Evolutionary conservation across 352 stramenopile genomes (phyloP).

Genomic region (Pythium guiyangense): DNA sequence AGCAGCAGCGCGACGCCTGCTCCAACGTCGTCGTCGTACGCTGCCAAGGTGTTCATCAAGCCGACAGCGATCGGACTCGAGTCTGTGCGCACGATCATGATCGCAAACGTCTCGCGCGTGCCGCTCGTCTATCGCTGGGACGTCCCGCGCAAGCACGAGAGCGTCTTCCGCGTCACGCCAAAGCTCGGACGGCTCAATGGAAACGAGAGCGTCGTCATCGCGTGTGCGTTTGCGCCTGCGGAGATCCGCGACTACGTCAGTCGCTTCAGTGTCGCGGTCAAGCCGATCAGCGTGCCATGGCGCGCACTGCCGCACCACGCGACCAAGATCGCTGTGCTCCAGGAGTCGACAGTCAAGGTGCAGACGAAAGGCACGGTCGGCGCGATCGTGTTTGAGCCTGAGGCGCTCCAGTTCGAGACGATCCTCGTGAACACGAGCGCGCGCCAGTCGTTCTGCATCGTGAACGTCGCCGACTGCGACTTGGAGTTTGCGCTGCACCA

Average conservation of each 20-base stretch:
- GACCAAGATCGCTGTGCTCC: slow-evolving; percentile 35
- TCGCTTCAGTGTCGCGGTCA: slow-evolving; percentile 59
- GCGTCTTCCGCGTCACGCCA: slow-evolving; percentile 62
- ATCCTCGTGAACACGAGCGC: slow-evolving; percentile 81
- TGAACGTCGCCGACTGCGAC: slow-evolving; percentile 81
- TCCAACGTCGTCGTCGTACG: slow-evolving; percentile 7
- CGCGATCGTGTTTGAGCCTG: slow-evolving; percentile 77
- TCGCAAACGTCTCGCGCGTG: slow-evolving; percentile 82
- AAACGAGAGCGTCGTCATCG: slow-evolving; percentile 60
- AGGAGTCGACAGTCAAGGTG: slow-evolving; percentile 57
- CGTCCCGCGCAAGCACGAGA: slow-evolving; percentile 48
- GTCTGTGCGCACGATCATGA: slow-evolving; percentile 40
- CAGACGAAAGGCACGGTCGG: slow-evolving; percentile 70
- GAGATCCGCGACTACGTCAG: slow-evolving; percentile 69
- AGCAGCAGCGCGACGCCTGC: slow-evolving; percentile 8
- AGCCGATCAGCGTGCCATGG: slow-evolving; percentile 62
- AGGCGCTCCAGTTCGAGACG: slow-evolving; percentile 63
- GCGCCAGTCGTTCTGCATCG: slow-evolving; percentile 58
- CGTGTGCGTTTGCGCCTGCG: slow-evolving; percentile 76
- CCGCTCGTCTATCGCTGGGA: slow-evolving; percentile 85
- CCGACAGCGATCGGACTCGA: slow-evolving; percentile 77
- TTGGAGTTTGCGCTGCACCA: slow-evolving; percentile 47
- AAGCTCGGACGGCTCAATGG: slow-evolving; percentile 78
- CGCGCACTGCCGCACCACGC: slow-evolving; percentile 14
- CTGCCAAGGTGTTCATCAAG: slow-evolving; percentile 72